Percentiles rank a stretch among this genome's conserved stretches.
phyloP scores from a whole-genome alignment of 768 basidiomycete species.

The Russula vinacea region DNA sequence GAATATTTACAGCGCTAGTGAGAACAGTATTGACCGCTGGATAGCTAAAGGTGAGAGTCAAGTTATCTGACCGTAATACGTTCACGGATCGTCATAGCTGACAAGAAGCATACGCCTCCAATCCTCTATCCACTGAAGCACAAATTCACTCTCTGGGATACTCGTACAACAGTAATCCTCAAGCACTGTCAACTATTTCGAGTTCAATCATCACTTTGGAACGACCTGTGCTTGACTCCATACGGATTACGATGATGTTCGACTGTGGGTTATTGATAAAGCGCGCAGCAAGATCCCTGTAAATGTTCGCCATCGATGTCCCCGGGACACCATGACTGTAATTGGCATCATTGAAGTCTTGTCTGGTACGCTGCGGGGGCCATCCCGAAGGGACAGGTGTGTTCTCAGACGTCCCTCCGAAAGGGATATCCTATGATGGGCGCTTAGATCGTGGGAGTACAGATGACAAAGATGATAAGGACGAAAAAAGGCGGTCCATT shows the following conservation, averaged over 20 bases:
- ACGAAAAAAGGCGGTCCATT: not conserved
- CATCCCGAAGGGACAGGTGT: not conserved
- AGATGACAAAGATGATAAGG: not conserved
- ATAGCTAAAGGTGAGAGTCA: too few relatives aligned
- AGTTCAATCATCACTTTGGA: constrained; percentile 10
- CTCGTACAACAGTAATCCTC: not conserved
- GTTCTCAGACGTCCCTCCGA: not conserved
- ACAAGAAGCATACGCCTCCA: too few relatives aligned
- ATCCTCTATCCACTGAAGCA: too few relatives aligned
- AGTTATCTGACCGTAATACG: too few relatives aligned
- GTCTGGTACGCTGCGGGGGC: not conserved
- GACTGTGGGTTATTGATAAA: constrained; percentile 10
- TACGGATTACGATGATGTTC: constrained; percentile 5
- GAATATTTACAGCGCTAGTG: too few relatives aligned
- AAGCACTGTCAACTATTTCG: not conserved
- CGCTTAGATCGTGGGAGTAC: not conserved
- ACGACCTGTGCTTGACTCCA: constrained; percentile 11
- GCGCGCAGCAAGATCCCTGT: constrained; percentile 5
- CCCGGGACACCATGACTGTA: not conserved
- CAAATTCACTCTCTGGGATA: too few relatives aligned
- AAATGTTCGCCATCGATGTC: not conserved
- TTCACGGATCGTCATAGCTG: too few relatives aligned
- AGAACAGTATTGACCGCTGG: too few relatives aligned
- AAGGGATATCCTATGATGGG: not conserved
- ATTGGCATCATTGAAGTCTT: not conserved